Evolutionary conservation across 805 yeast species (phyloP), one percentile per base, ranked within the genome.

Genomic region (Wickerhamiella kurtzmanii): DNA sequence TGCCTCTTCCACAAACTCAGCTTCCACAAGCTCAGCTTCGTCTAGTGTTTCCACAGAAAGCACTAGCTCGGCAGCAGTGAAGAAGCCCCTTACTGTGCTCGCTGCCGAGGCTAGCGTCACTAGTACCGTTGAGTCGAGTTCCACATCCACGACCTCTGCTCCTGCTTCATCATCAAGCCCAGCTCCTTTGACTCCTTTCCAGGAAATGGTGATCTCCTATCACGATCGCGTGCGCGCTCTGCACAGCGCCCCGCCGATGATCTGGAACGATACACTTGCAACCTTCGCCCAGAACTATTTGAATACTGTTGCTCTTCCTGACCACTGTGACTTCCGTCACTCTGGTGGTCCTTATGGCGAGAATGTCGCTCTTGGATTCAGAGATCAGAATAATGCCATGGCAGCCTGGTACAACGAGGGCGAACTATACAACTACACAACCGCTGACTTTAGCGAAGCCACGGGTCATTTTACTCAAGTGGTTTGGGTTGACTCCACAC

Each of bases 401-500:
- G 70, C 70, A 22, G 88, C 84, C 2, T 84, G 94, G 92, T 84
- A 82, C 66, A 67, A 72, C 52, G 94, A 83, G 62, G 71, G 77
- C 46, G 48, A 56, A 41, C 44, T 59, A 4, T 82, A 80, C 66
- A 64, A 74, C 58, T 77, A 70, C 63, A 60, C 69, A 28, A 67
- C 66, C 53, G 67, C 64, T 1, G 52, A 49, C 32, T 63, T 67
- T 63, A 55, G 69, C 40, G 65, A 58, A 25, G 57, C 64, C 11
- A 76, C 87, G 40, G 89, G 89, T 43, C 95, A 85, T 64, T 85
- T 82, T 65, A 82, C 94, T 18, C 92, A 82, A 62, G 67, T 84
- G 41, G 75, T 84, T 28, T 84, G 95, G 95, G 72, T 70, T 53
- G 61, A 66, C 22, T 67, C 84, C 25, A 69, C 77, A 8, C 61